phyloP scores from a whole-genome alignment of 2,329 filamentous ascomycete species.

The Colletotrichum tropicale region DNA sequence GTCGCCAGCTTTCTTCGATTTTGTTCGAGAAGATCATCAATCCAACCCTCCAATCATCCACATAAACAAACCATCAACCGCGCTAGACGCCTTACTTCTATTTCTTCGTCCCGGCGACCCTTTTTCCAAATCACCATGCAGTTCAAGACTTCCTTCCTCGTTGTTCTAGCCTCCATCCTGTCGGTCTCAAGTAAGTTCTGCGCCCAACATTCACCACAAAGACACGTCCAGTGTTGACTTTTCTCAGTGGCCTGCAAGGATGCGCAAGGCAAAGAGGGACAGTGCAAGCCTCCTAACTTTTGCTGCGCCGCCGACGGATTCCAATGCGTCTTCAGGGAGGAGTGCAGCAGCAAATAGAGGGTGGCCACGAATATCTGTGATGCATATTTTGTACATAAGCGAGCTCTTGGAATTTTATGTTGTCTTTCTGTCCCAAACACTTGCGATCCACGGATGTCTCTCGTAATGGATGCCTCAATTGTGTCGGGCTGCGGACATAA shows the following conservation, averaged over 20 bases:
- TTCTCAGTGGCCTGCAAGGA: background rate
- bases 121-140: background rate
- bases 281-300: background rate
- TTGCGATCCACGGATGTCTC: too few relatives aligned
- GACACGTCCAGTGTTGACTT: background rate
- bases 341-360: background rate
- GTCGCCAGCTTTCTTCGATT: fast-evolving
- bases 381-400: background rate
- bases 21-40: background rate
- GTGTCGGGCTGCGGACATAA: too few relatives aligned
- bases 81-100: background rate
- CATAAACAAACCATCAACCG: background rate
- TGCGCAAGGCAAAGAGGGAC: background rate
- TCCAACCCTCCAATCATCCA: background rate
- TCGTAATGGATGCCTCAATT: too few relatives aligned
- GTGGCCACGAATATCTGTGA: background rate
- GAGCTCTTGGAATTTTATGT: background rate
- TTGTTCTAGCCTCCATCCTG: background rate
- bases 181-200: background rate
- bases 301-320: background rate
- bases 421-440: background rate
- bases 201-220: background rate
- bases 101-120: background rate
- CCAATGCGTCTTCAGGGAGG: background rate
- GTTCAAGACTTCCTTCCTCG: background rate